Evolutionary conservation across 495 filamentous ascomycete genomes (phyloP).

Genomic region (Xylaria sp.): DNA sequence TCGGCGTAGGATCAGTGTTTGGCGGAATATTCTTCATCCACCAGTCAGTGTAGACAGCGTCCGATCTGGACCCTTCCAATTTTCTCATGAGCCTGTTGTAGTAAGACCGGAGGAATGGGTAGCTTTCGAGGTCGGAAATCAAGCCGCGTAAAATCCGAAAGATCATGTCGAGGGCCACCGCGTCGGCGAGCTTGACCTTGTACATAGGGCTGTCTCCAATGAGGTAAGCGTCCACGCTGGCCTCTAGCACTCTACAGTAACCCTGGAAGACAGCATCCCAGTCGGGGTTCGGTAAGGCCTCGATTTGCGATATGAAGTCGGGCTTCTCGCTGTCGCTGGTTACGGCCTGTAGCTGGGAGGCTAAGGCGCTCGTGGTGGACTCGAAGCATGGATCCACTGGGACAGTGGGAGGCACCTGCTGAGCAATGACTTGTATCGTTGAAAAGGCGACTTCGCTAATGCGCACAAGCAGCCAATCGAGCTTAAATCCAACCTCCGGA

Average conservation of each 20-base stretch:
- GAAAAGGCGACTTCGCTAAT: not conserved
- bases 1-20: not conserved
- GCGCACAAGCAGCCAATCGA: not conserved
- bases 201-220: not conserved
- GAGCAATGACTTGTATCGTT: not conserved
- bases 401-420: not conserved
- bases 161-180: not conserved
- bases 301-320: not conserved
- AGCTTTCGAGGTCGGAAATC: not conserved
- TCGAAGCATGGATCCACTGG: not conserved
- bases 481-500: not conserved
- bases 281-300: not conserved
- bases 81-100: not conserved
- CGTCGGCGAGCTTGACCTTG: not conserved
- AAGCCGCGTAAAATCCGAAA: not conserved
- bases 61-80: not conserved
- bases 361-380: not conserved
- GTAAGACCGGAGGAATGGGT: not conserved
- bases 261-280: constrained; percentile 8
- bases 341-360: not conserved
- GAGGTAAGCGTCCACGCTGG: not conserved
- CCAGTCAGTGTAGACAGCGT: not conserved
- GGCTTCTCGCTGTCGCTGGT: not conserved
- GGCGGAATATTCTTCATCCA: not conserved
- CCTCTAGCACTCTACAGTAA: not conserved